Evolutionary conservation across 2,329 filamentous ascomycete species (phyloP), one percentile per base, ranked within the genome.

Genomic region (Trematosphaeria pertusa): DNA sequence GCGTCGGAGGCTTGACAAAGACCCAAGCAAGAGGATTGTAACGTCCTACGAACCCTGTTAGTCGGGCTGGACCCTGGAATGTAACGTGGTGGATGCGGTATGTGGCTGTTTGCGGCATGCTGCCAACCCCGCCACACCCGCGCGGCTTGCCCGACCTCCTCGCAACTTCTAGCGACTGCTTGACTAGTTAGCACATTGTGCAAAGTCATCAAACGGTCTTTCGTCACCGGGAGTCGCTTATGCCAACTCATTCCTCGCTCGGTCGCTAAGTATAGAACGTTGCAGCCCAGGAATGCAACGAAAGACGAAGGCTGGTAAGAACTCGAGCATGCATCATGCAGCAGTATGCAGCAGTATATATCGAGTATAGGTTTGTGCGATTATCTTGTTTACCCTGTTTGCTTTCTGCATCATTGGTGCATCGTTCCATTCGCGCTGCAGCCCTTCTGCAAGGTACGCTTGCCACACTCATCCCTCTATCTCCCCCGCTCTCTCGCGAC

Each of bases 231-330:
- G 37, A 47, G 28, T 31, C 37, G 60, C 61, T 65, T 61, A 62
- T 59, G 54, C 65, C 53, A 60, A 59, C 56, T 48, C 66, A 72
- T 72, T 68, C 67, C 63, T 43, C 59, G 19, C 44, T 61, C 47
- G 53, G 54, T 56, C 53, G 49, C 67, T 64, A 70, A 69, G 60
- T 60, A 61, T 70, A 69, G 67, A 47, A 56, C 46, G 45, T 57
- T 41, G 48, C 51, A 56, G 48, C 36, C 33, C 41, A 48, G 61
- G 66, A 69, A 72, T 70, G 67, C 47, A 50, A 39, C 52, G 35
- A 48, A 64, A 52, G 56, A 53, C 53, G 62, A 62, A 28, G 67
- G 67, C 59, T 66, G 67, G 68, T 45, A 64, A 47, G 62, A 64
- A 66, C 59, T 65, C 47, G 54, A 22, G 38, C 38, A 8, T 12